A percentile compares a stretch with the other conserved stretches of the same genome.
phyloP scores from a whole-genome alignment of 371 early-diverging fungal species.

The Apophysomyces variabilis region DNA sequence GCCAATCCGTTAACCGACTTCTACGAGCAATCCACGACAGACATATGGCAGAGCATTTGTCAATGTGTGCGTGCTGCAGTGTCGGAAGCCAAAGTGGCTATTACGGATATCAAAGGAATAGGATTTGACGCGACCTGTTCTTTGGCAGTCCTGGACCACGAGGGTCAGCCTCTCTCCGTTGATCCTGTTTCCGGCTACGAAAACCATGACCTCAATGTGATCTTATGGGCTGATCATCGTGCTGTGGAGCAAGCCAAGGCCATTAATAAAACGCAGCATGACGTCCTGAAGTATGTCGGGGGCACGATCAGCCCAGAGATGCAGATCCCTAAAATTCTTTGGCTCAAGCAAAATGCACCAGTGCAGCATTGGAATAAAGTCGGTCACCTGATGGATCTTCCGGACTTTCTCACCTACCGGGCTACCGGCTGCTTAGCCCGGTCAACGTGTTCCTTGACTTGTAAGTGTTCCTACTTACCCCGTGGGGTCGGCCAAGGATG shows the following conservation, averaged over 20 bases:
- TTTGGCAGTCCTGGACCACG: conserved; percentile 61
- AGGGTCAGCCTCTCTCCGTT: conserved; percentile 58
- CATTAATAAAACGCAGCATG: conserved; percentile 65
- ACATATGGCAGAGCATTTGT: conserved; percentile 71
- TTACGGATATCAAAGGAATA: conserved; percentile 57
- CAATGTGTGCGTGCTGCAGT: conserved; percentile 50
- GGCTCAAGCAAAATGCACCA: conserved; percentile 68
- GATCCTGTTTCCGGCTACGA: conserved; percentile 43
- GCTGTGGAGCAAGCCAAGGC: conserved; percentile 67
- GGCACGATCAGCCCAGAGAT: conserved; percentile 73
- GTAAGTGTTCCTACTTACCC: conserved; percentile 74
- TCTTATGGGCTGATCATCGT: conserved; percentile 83
- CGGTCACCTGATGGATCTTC: conserved; percentile 72
- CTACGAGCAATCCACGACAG: conserved; percentile 70
- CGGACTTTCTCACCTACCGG: conserved; percentile 71
- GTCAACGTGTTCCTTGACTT: conserved; percentile 68
- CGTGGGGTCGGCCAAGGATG: conserved; percentile 53
- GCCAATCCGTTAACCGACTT: conserved; percentile 58
- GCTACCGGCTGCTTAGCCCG: conserved; percentile 64
- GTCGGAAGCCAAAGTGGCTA: conserved; percentile 32
- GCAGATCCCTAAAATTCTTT: conserved; percentile 77
- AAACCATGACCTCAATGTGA: conserved; percentile 59
- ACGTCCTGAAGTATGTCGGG: conserved; percentile 66
- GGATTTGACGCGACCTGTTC: conserved; percentile 85
- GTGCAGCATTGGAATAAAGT: conserved; percentile 50